Percentiles rank a stretch among this genome's conserved stretches.
Conservation (phyloP, 176 grass and related monocot species). For the Ensete ventricosum region DNA sequence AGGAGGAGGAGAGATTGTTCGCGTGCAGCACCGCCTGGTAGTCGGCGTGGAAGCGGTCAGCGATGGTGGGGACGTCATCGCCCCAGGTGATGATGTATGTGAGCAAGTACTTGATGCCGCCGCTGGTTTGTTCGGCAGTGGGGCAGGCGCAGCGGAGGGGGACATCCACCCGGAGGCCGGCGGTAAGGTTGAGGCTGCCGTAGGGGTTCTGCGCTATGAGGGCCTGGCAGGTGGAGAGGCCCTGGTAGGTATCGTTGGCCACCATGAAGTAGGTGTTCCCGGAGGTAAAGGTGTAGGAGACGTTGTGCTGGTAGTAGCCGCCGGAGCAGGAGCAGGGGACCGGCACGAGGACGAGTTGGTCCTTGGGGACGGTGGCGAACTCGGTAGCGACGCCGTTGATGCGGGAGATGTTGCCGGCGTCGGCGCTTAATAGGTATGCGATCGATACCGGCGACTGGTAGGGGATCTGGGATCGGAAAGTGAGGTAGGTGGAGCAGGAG, state of each 20-base stretch:
- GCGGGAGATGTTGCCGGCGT: conserved; percentile 3
- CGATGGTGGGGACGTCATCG: conserved; percentile 28
- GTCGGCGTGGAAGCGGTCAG: conserved; percentile 34
- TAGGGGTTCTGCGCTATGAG: conserved; percentile 64
- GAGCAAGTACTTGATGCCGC: conserved; percentile 41
- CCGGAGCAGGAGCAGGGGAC: conserved; percentile 44
- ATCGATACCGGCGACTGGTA: conserved; percentile 31
- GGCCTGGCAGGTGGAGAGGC: conserved; percentile 74
- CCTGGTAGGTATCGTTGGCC: conserved; percentile 77
- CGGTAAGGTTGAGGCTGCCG: conserved; percentile 19
- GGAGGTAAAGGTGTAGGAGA: conserved; percentile 33
- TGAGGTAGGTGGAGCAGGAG: conserved; percentile 38
- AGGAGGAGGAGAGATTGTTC: conserved; percentile 27
- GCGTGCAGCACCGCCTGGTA: conserved; percentile 29
- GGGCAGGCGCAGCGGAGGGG: conserved; percentile 83
- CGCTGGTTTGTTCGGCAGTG: conserved; percentile 29
- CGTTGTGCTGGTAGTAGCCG: conserved; percentile 69
- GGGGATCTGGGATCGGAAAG: conserved; percentile 29
- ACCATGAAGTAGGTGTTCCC: conserved; percentile 45
- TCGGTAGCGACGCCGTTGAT: conserved; percentile 20
- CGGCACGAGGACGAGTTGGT: conserved; percentile 39
- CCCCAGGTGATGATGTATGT: conserved; percentile 47
- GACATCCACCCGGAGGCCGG: conserved; percentile 25
- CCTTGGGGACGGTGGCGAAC: conserved; percentile 19
- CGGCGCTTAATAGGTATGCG: conserved; percentile 39